phyloP scores from a whole-genome alignment of 1,139 yeast genomes.

The Suhomyces guaymorum region DNA sequence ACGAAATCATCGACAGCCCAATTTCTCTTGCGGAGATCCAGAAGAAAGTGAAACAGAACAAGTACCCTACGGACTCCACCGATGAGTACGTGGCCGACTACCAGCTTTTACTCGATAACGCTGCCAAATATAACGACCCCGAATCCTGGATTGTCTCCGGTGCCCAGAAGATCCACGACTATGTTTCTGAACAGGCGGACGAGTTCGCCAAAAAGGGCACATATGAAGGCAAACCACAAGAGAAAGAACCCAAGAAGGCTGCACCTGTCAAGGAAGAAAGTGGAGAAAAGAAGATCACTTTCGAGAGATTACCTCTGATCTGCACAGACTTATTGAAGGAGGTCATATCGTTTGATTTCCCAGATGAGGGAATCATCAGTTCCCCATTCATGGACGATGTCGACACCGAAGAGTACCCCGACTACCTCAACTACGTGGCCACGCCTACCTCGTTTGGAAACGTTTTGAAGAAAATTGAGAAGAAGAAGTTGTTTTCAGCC shows the following conservation, averaged over 20 bases:
- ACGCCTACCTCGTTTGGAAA: conserved; percentile 58
- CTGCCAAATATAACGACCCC: conserved; percentile 60
- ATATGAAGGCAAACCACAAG: conserved; percentile 15
- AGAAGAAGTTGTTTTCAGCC: conserved; percentile 39
- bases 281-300: conserved; percentile 17
- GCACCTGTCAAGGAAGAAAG: conserved; percentile 10
- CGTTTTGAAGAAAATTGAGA: conserved; percentile 43
- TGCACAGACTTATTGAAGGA: conserved; percentile 33
- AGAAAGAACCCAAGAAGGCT: conserved; percentile 17
- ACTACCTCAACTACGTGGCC: conserved; percentile 55
- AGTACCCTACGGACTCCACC: conserved; percentile 28
- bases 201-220: conserved; percentile 21
- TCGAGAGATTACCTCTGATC: conserved; percentile 25
- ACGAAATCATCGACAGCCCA: conserved; percentile 63
- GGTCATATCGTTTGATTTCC: conserved; percentile 45
- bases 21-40: conserved; percentile 67
- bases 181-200: conserved; percentile 44
- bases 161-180: conserved; percentile 44
- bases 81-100: conserved; percentile 57
- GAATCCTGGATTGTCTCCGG: conserved; percentile 63
- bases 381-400: conserved; percentile 61
- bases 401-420: conserved; percentile 57
- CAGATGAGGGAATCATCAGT: conserved; percentile 46
- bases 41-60: conserved; percentile 40
- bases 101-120: conserved; percentile 57